A percentile compares a stretch with the other conserved stretches of the same genome.
Evolutionary conservation across 441 rosid genomes (phyloP).

Genomic region (Adansonia grandidieri): DNA sequence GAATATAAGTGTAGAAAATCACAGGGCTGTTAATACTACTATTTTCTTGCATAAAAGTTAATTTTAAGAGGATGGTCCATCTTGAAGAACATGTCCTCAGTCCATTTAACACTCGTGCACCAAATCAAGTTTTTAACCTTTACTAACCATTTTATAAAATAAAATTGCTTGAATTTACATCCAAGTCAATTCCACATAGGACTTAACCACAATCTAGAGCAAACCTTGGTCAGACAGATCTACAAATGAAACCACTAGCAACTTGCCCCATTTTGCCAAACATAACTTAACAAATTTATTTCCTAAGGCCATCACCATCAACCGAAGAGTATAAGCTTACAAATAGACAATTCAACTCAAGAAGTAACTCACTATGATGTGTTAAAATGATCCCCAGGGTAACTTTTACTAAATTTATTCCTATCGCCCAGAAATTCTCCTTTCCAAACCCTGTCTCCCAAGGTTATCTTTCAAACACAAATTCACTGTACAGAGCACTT

Average conservation of each 20-base stretch:
- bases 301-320: not conserved
- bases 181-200: conserved; percentile 12
- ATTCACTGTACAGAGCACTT: not conserved
- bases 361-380: conserved; percentile 13
- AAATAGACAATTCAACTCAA: not conserved
- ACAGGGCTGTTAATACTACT: not conserved
- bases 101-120: not conserved
- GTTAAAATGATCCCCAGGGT: not conserved
- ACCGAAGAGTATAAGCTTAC: not conserved
- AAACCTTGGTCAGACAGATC: not conserved
- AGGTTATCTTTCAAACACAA: not conserved
- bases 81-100: not conserved
- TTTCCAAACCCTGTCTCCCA: not conserved
- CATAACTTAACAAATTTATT: not conserved
- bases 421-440: not conserved
- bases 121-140: not conserved
- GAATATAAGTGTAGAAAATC: not conserved
- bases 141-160: not conserved
- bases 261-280: not conserved
- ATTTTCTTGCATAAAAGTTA: not conserved
- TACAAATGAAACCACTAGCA: not conserved
- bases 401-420: not conserved
- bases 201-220: not conserved
- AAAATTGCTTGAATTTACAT: not conserved
- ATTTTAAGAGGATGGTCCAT: not conserved